Evolutionary conservation across 2,329 filamentous ascomycete genomes (phyloP), one percentile per base, ranked within the genome.

Genomic region (Byssoonygena ceratinophila): DNA sequence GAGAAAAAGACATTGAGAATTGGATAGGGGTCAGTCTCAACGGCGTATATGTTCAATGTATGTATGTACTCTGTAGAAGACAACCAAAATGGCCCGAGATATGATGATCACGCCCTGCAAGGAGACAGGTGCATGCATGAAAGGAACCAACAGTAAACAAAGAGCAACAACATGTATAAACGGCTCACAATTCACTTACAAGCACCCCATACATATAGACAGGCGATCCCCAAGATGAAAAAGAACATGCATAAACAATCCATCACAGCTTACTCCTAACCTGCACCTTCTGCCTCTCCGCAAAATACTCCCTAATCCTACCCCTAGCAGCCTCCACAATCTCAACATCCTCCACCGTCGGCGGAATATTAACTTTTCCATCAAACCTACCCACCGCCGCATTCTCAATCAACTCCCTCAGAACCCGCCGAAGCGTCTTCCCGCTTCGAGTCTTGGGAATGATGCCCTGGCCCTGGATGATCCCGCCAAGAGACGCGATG

Each of bases 381-480:
- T 84, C 82, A 60, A 84, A 84, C 23, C 90, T 80, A 0, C 80
- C 86, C 55, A 83, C 77, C 4, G 83, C 81, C 0, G 81, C 88
- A 63, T 94, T 87, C 71, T 96, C 90, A 14, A 94, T 71, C 59
- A 96, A 71, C 70, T 94, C 87, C 29, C 87, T 76, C 65, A 96
- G 70, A 29, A 94, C 87, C 22, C 90, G 75, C 2, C 90, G 76
- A 54, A 96, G 68, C 3, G 88, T 95, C 77, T 96, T 97, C 25
- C 91, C 91, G n/a, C 84, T 88, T 25, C 90, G 73, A 14, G 91
- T 96, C 73, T 90, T 90, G 4, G 91, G 90, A 49, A 96, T 95
- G 77, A 94, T 90, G 14, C 83, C 83, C 59, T 81, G 82, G 36
- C 87, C 87, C 54, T 88, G 85, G 49, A 95, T 85, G 62, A 95